phyloP scores from a whole-genome alignment of 176 grass and related monocot species.

The Eremochloa ophiuroides region DNA sequence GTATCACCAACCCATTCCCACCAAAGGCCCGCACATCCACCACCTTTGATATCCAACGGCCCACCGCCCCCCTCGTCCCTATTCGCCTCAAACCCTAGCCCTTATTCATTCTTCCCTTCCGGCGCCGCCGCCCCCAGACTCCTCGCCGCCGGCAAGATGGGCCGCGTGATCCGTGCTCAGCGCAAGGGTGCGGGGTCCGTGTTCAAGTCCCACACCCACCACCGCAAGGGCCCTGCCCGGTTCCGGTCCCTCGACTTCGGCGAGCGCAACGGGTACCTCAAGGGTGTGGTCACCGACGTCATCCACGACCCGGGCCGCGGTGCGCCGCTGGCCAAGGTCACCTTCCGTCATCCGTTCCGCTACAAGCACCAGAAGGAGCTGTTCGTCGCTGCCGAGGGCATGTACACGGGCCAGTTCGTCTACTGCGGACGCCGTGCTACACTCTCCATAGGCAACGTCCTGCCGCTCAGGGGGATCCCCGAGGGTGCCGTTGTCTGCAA shows the following conservation, averaged over 20 bases:
- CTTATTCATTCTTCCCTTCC: background rate
- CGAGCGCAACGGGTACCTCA: constrained; percentile 96
- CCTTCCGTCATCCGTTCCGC: constrained; percentile 87
- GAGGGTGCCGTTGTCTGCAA: constrained; percentile 95
- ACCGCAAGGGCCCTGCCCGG: constrained; percentile 80
- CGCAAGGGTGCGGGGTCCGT: constrained; percentile 92
- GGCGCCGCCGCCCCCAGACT: background rate
- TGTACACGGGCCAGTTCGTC: constrained; percentile 89
- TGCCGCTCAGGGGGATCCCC: constrained; percentile 67
- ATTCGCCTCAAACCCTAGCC: background rate
- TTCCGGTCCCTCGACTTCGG: constrained; percentile 91
- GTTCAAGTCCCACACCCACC: constrained; percentile 91
- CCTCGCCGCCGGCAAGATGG: background rate
- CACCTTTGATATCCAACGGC: constrained; percentile 15
- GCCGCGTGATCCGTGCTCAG: constrained; percentile 45
- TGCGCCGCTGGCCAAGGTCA: constrained; percentile 77
- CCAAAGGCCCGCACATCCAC: background rate
- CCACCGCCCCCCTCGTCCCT: background rate
- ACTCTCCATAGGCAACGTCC: constrained; percentile 84
- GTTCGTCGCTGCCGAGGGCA: constrained; percentile 86
- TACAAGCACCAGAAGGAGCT: constrained; percentile 97
- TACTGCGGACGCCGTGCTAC: constrained; percentile 90
- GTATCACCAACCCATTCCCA: background rate
- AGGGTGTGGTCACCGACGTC: constrained; percentile 82
- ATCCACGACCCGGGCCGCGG: constrained; percentile 92